Evolutionary conservation across 345 rosid genomes (phyloP), one percentile per base, ranked within the genome.

Genomic region (Camelina neglecta): DNA sequence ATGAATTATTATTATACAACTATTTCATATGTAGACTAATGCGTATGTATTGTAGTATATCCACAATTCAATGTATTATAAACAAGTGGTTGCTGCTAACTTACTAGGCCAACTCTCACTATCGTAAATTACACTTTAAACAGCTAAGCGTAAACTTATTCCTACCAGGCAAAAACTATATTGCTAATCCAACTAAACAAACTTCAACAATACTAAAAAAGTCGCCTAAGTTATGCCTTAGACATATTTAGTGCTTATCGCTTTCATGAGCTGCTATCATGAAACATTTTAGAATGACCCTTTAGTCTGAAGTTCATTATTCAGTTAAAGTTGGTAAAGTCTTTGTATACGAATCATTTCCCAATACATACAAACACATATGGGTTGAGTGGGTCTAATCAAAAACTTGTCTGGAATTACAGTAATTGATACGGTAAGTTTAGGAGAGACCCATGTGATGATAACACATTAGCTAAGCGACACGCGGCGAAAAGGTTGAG

Each of bases 401-500:
- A 15, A 15, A 56, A 29, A 55, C 4, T 51, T 51, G 56, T 51
- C 56, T 10, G 7, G 41, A 31, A 10, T 60, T 11, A 60, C 65
- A 39, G 33, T 41, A 39, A 12, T 5, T 9, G 15, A 41, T 9
- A 41, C 50, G 47, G 23, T 45, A 29, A 29, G 31, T 4, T 29
- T 29, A 29, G 5, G 31, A 29, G 31, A 29, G 11, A 47, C 66
- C 71, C 75, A 76, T 47, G 75, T 70, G 26, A 69, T 12, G 23
- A 21, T 21, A 21, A 64, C n/a, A 66, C 59, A 29, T 55, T 15
- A 65, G 36, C 33, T 48, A 57, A 8, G 7, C 24, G 72, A 71
- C 80, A 77, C 76, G 61, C n/a, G 61, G 36, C 59, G 4, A 13
- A 55, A 71, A 71, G 29, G 45, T 6, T n/a, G 45, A 59, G 67